Percentiles rank a stretch among this genome's conserved stretches.
These are phyloP conservation scores for Phlebiopsis gigantea DNA, from an alignment of 768 basidiomycete species.

Conservation along the genomic window DNA sequence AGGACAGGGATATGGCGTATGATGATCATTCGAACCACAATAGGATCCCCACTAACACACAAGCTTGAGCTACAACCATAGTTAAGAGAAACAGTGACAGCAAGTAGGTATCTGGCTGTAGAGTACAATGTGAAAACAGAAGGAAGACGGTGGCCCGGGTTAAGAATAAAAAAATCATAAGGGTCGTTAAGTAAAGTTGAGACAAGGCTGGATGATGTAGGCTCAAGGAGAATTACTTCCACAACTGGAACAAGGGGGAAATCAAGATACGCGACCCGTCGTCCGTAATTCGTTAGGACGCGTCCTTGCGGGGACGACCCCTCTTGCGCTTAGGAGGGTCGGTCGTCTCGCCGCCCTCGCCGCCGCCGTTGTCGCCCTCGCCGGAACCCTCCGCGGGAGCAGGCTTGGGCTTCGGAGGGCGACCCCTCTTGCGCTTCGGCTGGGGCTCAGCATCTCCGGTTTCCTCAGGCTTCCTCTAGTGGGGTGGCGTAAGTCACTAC, in stretches of 20 bases:
- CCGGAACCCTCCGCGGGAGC: conserved; percentile 13
- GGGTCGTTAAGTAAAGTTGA: conserved; percentile 3
- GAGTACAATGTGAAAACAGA: conserved; percentile 18
- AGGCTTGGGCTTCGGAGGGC: conserved; percentile 25
- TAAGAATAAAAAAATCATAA: conserved; percentile 7
- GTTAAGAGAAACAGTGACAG: conserved; percentile 13
- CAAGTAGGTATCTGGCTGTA: conserved; percentile 18
- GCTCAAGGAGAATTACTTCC: conserved; percentile 13
- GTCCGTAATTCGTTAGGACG: conserved; percentile 13
- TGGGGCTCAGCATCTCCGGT: conserved; percentile 25
- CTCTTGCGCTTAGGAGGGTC: conserved; percentile 42
- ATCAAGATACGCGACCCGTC: conserved; percentile 3
- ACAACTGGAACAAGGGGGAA: conserved; percentile 17
- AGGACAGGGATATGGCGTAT: conserved; percentile 10
- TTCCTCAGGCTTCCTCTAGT: conserved; percentile 33
- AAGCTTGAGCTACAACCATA: conserved; percentile 14
- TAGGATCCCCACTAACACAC: conserved; percentile 8
- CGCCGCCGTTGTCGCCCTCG: conserved; percentile 21
- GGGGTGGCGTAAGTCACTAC: not conserved
- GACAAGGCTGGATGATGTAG: conserved; percentile 8
- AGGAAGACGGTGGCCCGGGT: conserved; percentile 18
- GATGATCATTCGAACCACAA: conserved; percentile 16
- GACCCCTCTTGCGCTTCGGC: conserved; percentile 22
- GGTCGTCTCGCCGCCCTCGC: conserved; percentile 10
- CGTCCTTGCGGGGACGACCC: conserved; percentile 62